Evolutionary conservation across 2,329 filamentous ascomycete genomes (phyloP).

Genomic region (Neocucurbitaria cava): DNA sequence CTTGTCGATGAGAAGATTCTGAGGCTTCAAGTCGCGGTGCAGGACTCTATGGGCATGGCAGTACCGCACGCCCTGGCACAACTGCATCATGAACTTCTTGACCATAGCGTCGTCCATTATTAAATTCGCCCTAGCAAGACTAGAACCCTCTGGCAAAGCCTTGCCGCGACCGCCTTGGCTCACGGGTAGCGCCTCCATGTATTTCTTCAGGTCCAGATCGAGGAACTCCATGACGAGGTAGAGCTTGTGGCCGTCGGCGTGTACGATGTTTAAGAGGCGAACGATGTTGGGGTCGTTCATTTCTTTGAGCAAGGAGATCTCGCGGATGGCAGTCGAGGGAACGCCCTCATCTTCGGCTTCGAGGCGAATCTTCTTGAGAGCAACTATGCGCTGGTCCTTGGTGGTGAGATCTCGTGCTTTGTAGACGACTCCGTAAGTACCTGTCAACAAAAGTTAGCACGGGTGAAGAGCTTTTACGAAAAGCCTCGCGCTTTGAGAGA

Average conservation of each 20-base stretch:
- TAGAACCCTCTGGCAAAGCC: conserved; percentile 79
- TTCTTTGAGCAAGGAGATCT: conserved; percentile 93
- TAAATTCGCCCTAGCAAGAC: conserved; percentile 67
- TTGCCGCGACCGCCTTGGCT: conserved; percentile 85
- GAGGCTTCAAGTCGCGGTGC: conserved; percentile 88
- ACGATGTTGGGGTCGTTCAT: conserved; percentile 94
- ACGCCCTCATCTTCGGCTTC: conserved; percentile 95
- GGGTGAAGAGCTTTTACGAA: background rate
- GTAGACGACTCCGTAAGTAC: conserved; percentile 95
- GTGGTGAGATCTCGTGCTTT: conserved; percentile 87
- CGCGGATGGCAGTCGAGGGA: conserved; percentile 89
- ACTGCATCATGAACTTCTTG: conserved; percentile 91
- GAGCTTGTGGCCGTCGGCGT: conserved; percentile 92
- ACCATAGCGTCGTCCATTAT: conserved; percentile 81
- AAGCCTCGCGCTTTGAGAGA: background rate
- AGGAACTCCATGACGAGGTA: conserved; percentile 94
- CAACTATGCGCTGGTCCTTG: conserved; percentile 79
- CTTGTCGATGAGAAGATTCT: conserved; percentile 85
- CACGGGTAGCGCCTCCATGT: conserved; percentile 89
- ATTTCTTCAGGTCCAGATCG: conserved; percentile 91
- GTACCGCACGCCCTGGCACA: conserved; percentile 83
- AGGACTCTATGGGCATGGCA: conserved; percentile 88
- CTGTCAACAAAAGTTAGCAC: conserved; percentile 55
- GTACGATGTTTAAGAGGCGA: conserved; percentile 86
- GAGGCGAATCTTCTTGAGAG: conserved; percentile 93